Conservation (phyloP, 2,329 filamentous ascomycete genomes). For the Coniochaeta sp. region DNA sequence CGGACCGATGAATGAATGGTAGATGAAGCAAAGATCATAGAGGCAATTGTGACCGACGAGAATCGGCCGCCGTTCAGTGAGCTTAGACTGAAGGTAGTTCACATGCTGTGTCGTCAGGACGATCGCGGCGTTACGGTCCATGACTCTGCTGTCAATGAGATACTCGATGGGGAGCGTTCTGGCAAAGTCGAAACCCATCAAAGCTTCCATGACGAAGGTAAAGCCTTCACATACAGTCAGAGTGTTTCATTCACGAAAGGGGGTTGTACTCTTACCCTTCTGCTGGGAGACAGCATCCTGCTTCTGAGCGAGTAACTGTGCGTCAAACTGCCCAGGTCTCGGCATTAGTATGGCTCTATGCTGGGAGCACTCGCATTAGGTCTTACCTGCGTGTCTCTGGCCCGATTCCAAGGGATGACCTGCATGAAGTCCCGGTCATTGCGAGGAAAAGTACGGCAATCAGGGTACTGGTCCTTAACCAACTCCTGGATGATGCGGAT, state of each 20-base stretch:
- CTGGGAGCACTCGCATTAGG: not conserved
- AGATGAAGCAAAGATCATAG: conserved; percentile 56
- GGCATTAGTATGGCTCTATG: not conserved
- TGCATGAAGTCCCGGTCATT: conserved; percentile 8
- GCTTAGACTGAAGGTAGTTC: conserved; percentile 15
- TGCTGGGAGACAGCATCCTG: conserved; percentile 9
- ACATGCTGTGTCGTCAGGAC: conserved; percentile 9
- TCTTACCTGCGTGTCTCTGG: not conserved
- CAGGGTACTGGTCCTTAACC: conserved; percentile 13
- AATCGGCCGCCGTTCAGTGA: conserved; percentile 24
- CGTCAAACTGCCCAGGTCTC: not conserved
- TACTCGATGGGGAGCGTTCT: conserved; percentile 7
- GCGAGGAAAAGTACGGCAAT: conserved; percentile 6
- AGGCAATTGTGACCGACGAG: conserved; percentile 60
- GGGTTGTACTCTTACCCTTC: conserved; percentile 6
- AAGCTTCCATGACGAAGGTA: conserved; percentile 24
- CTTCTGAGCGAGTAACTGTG: not conserved
- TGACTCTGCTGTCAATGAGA: not conserved
- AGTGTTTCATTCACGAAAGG: not conserved
- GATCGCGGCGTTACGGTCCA: not conserved
- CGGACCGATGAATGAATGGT: conserved; percentile 51
- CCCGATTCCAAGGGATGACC: conserved; percentile 5
- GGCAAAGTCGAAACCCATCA: conserved; percentile 20
- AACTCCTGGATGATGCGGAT: conserved; percentile 18
- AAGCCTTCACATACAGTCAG: conserved; percentile 7